Base-by-base conservation (phyloP, 2,329 filamentous ascomycete species). In the Alternaria novae-zelandiae region DNA sequence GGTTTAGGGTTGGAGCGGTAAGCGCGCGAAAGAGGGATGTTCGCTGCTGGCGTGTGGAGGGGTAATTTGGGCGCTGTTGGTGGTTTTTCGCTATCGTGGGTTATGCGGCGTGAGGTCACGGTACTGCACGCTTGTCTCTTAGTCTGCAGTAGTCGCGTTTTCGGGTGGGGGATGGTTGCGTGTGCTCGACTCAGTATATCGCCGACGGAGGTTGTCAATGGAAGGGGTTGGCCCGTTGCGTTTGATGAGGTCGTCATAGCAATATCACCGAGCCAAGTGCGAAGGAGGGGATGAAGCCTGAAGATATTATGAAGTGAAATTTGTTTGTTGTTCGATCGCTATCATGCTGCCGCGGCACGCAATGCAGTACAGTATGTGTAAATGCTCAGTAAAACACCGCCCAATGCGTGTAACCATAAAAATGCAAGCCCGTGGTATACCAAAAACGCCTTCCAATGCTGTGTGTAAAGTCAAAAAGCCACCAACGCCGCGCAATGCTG, bases 311-410 rank as follows among this genome's bases (percentile, higher is more conserved):
- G 23, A 51, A 43, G 41, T 54, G 57, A 57, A 41, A 59, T 58
- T 55, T 54, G 44, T 57, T 41, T 26, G 32, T 63, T 57, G 32
- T 63, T 57, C 43, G 41, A 59, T 57, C 64, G 51, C 63, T 63
- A n/a, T 53, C 21, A 57, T 59, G 50, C 51, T 58, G 43, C 54
- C 43, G 55, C 43, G n/a, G 32, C 45, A 44, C 51, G 30, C 13
- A 25, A 64, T 46, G 60, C 45, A 23, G 57, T 47, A 57, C 50
- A 64, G 67, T 28, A 41, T 57, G 45, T 70, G 68, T 72, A 72
- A 72, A 77, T 76, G 74, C 73, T 72, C 67, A 72, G 50, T 30
- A 45, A 28, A 71, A 73, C 72, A 51, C 74, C 73, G 63, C 68
- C 70, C 71, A 68, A 75, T 75, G 73, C 73, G 68, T 64, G 36